Evolutionary conservation across 2,329 filamentous ascomycete genomes (phyloP), one percentile per base, ranked within the genome.

Genomic region (Colletotrichum zoysiae): DNA sequence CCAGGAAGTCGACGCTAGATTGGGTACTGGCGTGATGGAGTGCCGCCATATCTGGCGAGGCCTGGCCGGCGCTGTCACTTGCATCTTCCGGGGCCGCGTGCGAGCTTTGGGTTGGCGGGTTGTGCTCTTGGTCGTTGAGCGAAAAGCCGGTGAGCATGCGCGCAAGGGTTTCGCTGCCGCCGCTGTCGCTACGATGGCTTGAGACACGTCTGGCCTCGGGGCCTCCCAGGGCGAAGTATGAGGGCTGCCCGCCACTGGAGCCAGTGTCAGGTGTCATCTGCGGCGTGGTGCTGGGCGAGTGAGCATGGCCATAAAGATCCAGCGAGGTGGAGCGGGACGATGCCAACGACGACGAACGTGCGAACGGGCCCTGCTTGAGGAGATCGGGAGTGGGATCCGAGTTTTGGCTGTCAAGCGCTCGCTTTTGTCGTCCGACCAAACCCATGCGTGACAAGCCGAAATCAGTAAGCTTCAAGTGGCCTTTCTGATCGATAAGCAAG

Each of bases 391-490:
- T 95, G n/a, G 92, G 90, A 74, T 99, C 95, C 42, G 91, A 90
- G 38, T 90, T 86, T 79, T 88, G 89, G 84, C 88, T 91, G 78
- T 92, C 96, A 59, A 98, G 86, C 30, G 95, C 94, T 77, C 96
- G 91, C 84, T 99, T 98, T 82, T 99, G 96, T 77, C 96, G 93
- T 71, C 96, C 96, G 73, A 99, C 93, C 74, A 99, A 86, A 79
- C 96, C 97, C 95, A 99, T 98, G 38, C 96, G 91, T 16, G 96
- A 99, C 35, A 99, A 86, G 73, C 96, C 96, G 84, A 99, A 99
- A 81, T 99, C 96, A 1, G 97, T 99, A 77, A 99, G 86, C 82
- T 99, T 99, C 69, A 99, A 84, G 82, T 99, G 96, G 2, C 96
- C 96, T 78, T 95, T 97, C 77, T 97, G 94, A 79, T 99, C 97